Evolutionary conservation across 768 basidiomycete species (phyloP).

Genomic region (Macrolepiota dolichaula): DNA sequence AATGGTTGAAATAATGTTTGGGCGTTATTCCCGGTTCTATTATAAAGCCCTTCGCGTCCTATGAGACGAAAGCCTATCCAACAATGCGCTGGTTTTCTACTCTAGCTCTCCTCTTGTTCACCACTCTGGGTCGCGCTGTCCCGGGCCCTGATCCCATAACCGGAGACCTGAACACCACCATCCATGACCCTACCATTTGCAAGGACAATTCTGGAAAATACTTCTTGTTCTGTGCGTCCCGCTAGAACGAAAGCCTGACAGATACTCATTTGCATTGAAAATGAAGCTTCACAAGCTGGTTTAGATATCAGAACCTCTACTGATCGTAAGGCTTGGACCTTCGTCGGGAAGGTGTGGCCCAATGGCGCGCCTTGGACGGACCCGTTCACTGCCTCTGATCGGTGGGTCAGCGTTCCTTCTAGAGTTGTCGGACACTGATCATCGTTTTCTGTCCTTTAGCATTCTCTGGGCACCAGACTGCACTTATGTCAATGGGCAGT

Average conservation of each 20-base stretch:
- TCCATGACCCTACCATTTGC: constrained; percentile 49
- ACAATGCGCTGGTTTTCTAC: constrained; percentile 16
- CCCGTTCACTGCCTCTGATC: constrained; percentile 44
- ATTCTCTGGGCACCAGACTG: constrained; percentile 39
- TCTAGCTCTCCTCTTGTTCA: constrained; percentile 13
- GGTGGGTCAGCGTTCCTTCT: constrained; percentile 22
- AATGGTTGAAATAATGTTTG: too few relatives aligned
- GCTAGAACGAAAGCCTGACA: background rate
- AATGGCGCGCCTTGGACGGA: constrained; percentile 50
- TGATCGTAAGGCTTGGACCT: constrained; percentile 44
- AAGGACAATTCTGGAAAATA: constrained; percentile 43
- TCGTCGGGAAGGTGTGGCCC: constrained; percentile 44
- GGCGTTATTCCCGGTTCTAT: too few relatives aligned
- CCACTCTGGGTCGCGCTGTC: constrained; percentile 20
- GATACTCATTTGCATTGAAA: background rate
- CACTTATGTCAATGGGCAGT: constrained; percentile 26
- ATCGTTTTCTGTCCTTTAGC: constrained; percentile 15
- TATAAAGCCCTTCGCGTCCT: too few relatives aligned
- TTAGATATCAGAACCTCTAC: constrained; percentile 47
- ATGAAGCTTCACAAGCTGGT: constrained; percentile 38
- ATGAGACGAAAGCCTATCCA: too few relatives aligned
- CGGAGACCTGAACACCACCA: constrained; percentile 31
- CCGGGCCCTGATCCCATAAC: constrained; percentile 35
- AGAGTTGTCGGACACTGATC: background rate
- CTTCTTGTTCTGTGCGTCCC: constrained; percentile 42